phyloP scores from a whole-genome alignment of 176 grass and related monocot genomes.

The sorghum (Sorghum bicolor) region DNA sequence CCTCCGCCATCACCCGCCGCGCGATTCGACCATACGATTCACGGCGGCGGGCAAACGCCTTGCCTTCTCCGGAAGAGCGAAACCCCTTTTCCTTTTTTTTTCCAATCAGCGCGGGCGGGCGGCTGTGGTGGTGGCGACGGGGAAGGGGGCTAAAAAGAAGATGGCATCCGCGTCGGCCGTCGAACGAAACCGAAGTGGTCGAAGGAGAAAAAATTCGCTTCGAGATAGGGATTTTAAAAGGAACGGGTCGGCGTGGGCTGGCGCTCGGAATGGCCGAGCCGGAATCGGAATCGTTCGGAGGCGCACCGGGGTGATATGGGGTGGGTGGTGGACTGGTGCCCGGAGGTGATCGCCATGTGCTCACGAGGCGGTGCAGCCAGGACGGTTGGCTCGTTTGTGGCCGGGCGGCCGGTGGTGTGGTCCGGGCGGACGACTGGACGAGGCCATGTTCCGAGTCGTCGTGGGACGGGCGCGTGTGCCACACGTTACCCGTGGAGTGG shows the following conservation, averaged over 20 bases:
- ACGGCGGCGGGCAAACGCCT: background rate
- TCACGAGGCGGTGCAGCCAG: slow-evolving; percentile 6
- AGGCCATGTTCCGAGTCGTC: background rate
- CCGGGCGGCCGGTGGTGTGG: background rate
- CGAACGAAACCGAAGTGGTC: slow-evolving; percentile 22
- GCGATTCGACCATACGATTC: slow-evolving; percentile 48
- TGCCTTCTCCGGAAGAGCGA: slow-evolving; percentile 1
- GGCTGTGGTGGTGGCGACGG: slow-evolving; percentile 3
- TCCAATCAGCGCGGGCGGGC: slow-evolving; percentile 21
- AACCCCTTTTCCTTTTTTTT: background rate
- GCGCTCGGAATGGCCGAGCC: background rate
- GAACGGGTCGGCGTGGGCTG: background rate
- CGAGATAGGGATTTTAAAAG: slow-evolving; percentile 18
- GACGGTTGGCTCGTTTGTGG: background rate
- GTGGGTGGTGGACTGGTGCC: background rate
- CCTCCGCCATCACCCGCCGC: slow-evolving; percentile 52
- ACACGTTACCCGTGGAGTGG: slow-evolving; percentile 15
- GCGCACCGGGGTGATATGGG: background rate
- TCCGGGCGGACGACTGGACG: background rate
- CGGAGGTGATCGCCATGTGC: slow-evolving; percentile 27
- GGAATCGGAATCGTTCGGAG: slow-evolving; percentile 16
- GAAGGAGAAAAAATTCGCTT: slow-evolving; percentile 21
- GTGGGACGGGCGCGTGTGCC: slow-evolving; percentile 21
- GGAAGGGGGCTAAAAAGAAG: background rate
- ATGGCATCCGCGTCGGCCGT: slow-evolving; percentile 29